These are phyloP conservation scores for Posidonia oceanica DNA, from an alignment of 116 monocot species.

Conservation along the genomic window DNA sequence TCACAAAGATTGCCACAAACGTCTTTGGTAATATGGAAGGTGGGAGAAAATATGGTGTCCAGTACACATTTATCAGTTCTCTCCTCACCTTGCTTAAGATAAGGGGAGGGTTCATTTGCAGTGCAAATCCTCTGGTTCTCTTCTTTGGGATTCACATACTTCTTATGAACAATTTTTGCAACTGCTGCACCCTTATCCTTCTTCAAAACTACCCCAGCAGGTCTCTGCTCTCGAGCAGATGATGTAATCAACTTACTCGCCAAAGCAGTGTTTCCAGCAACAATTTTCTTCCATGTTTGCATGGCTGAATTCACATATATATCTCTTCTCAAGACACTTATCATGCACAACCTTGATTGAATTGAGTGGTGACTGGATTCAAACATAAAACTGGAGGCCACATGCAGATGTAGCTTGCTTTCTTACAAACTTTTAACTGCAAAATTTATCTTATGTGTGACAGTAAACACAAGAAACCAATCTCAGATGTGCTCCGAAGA, in stretches of 20 bases:
- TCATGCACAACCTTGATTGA: too few relatives aligned
- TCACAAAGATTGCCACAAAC: constrained; percentile 12
- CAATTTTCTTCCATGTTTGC: constrained; percentile 68
- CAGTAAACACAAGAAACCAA: too few relatives aligned
- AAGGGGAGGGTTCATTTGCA: not conserved
- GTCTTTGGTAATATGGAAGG: constrained; percentile 51
- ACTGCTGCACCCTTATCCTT: constrained; percentile 21
- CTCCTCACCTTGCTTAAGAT: constrained; percentile 21
- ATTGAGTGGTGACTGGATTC: too few relatives aligned
- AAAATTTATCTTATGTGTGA: too few relatives aligned
- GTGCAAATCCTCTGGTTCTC: not conserved
- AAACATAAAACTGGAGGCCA: not conserved
- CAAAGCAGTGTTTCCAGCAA: constrained; percentile 28
- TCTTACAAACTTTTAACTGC: not conserved
- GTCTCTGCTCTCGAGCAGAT: constrained; percentile 57
- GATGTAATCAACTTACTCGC: constrained; percentile 69
- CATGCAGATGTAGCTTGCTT: not conserved
- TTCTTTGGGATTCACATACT: not conserved
- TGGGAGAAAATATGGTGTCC: constrained; percentile 71
- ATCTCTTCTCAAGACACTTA: not conserved
- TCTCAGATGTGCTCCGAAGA: too few relatives aligned
- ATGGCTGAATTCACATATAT: constrained; percentile 14
- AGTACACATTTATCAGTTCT: constrained; percentile 14
- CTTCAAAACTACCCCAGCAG: constrained; percentile 22
- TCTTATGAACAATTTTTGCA: constrained; percentile 18